These are phyloP conservation scores for Penicilliopsis zonata DNA, from an alignment of 495 filamentous ascomycete species.

Conservation along the genomic window DNA sequence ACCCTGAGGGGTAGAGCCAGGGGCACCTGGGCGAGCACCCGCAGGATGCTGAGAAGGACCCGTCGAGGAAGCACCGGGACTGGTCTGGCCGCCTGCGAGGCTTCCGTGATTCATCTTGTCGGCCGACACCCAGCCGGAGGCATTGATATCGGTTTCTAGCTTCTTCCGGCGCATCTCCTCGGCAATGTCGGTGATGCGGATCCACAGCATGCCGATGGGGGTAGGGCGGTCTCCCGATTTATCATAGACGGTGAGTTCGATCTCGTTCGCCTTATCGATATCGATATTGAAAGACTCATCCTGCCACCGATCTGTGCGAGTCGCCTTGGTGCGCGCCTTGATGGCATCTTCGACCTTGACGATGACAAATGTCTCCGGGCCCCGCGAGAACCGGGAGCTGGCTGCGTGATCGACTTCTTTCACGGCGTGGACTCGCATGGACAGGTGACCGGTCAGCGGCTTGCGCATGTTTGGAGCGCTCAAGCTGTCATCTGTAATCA, in stretches of 20 bases:
- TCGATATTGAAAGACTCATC: slow-evolving; percentile 82
- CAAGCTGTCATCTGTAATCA: slow-evolving; percentile 67
- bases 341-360: slow-evolving; percentile 93
- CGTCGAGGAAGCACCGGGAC: slow-evolving; percentile 30
- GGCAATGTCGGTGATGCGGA: slow-evolving; percentile 91
- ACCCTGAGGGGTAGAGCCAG: slow-evolving; percentile 11
- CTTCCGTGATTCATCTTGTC: slow-evolving; percentile 69
- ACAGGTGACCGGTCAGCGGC: slow-evolving; percentile 79
- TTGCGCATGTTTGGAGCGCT: slow-evolving; percentile 91
- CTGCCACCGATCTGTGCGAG: slow-evolving; percentile 80
- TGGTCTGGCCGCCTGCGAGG: slow-evolving; percentile 22
- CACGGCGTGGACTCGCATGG: slow-evolving; percentile 75
- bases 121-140: slow-evolving; percentile 90
- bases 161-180: slow-evolving; percentile 97
- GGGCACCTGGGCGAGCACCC: slow-evolving; percentile 11
- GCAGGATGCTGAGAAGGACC: slow-evolving; percentile 20
- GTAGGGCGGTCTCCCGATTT: slow-evolving; percentile 78
- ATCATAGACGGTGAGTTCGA: slow-evolving; percentile 95
- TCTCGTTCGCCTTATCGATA: slow-evolving; percentile 96
- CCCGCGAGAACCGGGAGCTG: slow-evolving; percentile 71
- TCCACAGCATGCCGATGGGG: slow-evolving; percentile 91
- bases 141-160: slow-evolving; percentile 86
- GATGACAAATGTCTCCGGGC: slow-evolving; percentile 88
- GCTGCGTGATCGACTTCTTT: slow-evolving; percentile 92
- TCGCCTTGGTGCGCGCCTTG: slow-evolving; percentile 77